Conservation (phyloP, 78 protist genomes). For the slime mould (Dictyostelium discoideum) region dicty_2.7 NC_007088.5:2511501-2512000, state of each 20-base stretch:
- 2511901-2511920: background rate
- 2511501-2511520: background rate
- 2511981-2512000: constrained; percentile 58
- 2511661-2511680: background rate
- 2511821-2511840: constrained; percentile 48
- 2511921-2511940: constrained; percentile 23
- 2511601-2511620: background rate
- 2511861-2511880: background rate
- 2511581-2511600: constrained; percentile 1
- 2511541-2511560: constrained; percentile 24
- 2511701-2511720: constrained; percentile 6
- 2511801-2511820: constrained; percentile 18
- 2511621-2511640: background rate
- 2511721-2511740: background rate
- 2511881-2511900: background rate
- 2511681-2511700: constrained; percentile 15
- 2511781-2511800: constrained; percentile 34
- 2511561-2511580: background rate
- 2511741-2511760: background rate
- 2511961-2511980: constrained; percentile 43
- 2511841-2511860: constrained; percentile 28
- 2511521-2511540: constrained; percentile 26
- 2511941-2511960: constrained; percentile 41
- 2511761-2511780: background rate
- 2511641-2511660: background rate